These are phyloP conservation scores for Lablab purpureus DNA, from an alignment of 306 rosid species.

Conservation along the genomic window DNA sequence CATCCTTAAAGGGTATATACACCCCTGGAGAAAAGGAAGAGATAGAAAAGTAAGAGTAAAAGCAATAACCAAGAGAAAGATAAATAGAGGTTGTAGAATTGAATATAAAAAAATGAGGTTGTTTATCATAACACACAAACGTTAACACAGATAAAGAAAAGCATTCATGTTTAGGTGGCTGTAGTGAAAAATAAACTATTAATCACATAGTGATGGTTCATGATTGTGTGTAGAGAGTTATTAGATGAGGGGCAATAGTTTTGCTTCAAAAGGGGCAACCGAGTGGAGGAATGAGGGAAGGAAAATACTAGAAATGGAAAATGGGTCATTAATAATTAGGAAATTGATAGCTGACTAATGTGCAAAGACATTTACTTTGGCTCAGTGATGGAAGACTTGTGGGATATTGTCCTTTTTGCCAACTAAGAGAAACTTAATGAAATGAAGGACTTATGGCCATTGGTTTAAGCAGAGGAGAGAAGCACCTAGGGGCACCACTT, in stretches of 20 bases:
- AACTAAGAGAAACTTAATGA: constrained; percentile 46
- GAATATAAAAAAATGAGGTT: background rate
- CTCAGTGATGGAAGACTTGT: constrained; percentile 39
- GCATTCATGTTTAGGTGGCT: background rate
- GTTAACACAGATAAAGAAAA: background rate
- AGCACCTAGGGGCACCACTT: constrained; percentile 39
- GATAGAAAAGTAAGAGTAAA: background rate
- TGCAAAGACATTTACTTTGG: constrained; percentile 44
- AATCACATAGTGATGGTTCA: background rate
- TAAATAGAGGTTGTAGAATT: background rate
- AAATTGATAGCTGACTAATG: constrained; percentile 42
- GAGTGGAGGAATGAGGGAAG: constrained; percentile 12
- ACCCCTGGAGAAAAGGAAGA: background rate
- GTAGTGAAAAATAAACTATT: background rate
- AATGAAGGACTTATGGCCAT: constrained; percentile 43
- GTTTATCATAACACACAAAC: background rate
- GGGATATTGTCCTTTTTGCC: constrained; percentile 50
- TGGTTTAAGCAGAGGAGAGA: constrained; percentile 43
- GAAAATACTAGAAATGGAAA: constrained; percentile 39
- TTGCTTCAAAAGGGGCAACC: constrained; percentile 45
- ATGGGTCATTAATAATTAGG: constrained; percentile 40
- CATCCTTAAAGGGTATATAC: constrained; percentile 7
- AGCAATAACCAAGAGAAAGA: background rate
- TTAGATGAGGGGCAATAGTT: constrained; percentile 26
- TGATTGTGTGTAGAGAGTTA: constrained; percentile 30